Base-by-base conservation (phyloP, 2,329 filamentous ascomycete species). In the Cladosporium phlei region DNA sequence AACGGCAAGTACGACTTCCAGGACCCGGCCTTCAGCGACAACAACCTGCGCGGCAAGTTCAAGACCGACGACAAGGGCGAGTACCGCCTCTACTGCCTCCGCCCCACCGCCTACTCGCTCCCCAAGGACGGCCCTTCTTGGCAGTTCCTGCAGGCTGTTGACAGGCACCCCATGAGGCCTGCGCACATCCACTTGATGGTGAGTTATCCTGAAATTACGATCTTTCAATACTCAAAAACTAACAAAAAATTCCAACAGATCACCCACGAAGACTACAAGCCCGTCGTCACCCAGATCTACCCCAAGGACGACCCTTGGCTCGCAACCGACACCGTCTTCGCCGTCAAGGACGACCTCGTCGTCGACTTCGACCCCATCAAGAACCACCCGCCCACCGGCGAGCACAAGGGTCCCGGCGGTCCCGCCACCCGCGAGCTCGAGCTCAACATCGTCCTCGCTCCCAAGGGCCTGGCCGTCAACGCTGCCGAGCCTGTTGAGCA, bases 1-100 rank as follows among this genome's bases (percentile, higher is more conserved):
- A 88, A 87, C 69, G 84, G 83, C 65, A 81, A 83, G 63, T 88
- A 88, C 72, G 61, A 64, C 48, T 64, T 85, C 74, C 82, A 86
- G 67, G 85, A 88, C 66, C 83, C 82, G 0, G 76, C 82, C 47
- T 83, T 87, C 72, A 69, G 70, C 39, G 78, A 79, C 62, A 85
- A 87, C 76, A 88, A 88, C 73, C 74, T 88, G 32, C 78, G 85
- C 33, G 85, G 85, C 64, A 88, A 87, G 71, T 88, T 88, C 73
- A 77, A 75, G 57, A 79, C 82, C 53, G 78, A 86, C 65, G 76
- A 77, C 57, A 76, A 87, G 52, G 85, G 85, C 57, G 76, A 82
- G 64, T 86, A 83, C 69, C 77, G 73, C 69, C 83, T 86, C 68
- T 87, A 87, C 77, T 87, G 83, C 74, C 78, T 83, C 61, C 76